Conservation (phyloP, 2,329 filamentous ascomycete species). For the Colletotrichum sansevieriae region DNA sequence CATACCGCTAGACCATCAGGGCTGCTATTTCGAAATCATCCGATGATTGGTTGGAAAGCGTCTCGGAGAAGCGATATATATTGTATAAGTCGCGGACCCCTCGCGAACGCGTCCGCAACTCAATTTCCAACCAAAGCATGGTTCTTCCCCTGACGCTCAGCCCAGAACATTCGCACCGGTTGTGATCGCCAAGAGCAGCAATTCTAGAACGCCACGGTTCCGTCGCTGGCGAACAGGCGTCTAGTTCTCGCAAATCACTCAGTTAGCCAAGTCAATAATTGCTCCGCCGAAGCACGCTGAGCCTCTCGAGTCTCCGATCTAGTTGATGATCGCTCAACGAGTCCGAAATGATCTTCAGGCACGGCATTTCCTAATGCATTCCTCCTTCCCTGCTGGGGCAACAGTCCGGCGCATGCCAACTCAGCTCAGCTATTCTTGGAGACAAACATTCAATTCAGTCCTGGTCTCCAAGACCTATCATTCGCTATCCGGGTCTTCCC, state of each 20-base stretch:
- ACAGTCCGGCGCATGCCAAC: slow-evolving; percentile 7
- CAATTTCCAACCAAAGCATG: too few relatives aligned
- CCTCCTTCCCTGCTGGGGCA: slow-evolving; percentile 10
- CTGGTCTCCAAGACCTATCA: not conserved
- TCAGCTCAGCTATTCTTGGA: slow-evolving; percentile 14
- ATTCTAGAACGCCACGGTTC: slow-evolving; percentile 4
- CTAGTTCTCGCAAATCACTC: slow-evolving; percentile 8
- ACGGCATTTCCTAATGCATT: not conserved
- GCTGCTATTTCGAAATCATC: too few relatives aligned
- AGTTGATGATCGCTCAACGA: slow-evolving; percentile 8
- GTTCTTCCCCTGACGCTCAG: too few relatives aligned
- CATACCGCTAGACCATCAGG: too few relatives aligned
- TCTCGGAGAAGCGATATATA: too few relatives aligned
- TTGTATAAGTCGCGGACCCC: too few relatives aligned
- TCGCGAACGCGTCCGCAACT: too few relatives aligned
- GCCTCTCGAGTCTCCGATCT: not conserved
- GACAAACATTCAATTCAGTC: not conserved
- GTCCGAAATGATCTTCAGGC: slow-evolving; percentile 3
- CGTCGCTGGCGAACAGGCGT: not conserved
- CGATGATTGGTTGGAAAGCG: too few relatives aligned
- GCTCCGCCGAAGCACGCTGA: not conserved
- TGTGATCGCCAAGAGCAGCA: not conserved
- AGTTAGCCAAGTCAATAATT: not conserved
- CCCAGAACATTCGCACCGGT: too few relatives aligned
- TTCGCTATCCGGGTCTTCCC: slow-evolving; percentile 2